A percentile compares a stretch with the other conserved stretches of the same genome.
Conservation (phyloP, 768 basidiomycete genomes). For the Lactarius hengduanensis region DNA sequence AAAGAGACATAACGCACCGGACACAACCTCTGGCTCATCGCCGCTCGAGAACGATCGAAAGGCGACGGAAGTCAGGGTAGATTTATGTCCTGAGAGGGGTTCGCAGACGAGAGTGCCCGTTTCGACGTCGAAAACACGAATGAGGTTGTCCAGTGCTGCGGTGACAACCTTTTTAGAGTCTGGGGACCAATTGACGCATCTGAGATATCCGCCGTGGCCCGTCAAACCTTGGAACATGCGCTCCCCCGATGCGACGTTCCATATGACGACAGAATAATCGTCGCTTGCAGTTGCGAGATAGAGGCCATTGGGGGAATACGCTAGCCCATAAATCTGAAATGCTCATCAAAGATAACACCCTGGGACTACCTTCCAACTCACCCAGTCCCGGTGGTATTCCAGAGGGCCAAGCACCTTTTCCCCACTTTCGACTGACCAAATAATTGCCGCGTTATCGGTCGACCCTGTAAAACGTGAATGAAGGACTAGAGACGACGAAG, state of each 20-base stretch:
- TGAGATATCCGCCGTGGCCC: constrained; percentile 9
- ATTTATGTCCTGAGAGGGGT: constrained; percentile 10
- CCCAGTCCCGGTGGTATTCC: constrained; percentile 14
- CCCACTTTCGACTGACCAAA: constrained; percentile 21
- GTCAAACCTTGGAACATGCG: constrained; percentile 34
- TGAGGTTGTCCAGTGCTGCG: constrained; percentile 6
- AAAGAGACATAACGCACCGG: background rate
- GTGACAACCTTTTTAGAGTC: constrained; percentile 17
- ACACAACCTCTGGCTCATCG: constrained; percentile 1
- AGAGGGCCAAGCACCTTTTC: constrained; percentile 2
- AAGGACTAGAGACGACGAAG: background rate
- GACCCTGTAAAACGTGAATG: constrained; percentile 17
- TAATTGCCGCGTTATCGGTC: constrained; percentile 9
- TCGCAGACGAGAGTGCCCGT: constrained; percentile 12
- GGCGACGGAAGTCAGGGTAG: background rate
- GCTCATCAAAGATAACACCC: background rate
- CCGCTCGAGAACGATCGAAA: background rate
- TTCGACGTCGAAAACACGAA: constrained; percentile 22
- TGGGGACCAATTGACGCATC: constrained; percentile 17
- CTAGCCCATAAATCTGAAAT: constrained; percentile 10
- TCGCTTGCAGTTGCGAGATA: constrained; percentile 45
- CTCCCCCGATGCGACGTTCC: constrained; percentile 47
- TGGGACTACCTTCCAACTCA: background rate
- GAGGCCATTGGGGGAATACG: constrained; percentile 26
- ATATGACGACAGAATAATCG: constrained; percentile 48